Evolutionary conservation across 495 filamentous ascomycete genomes (phyloP), one percentile per base, ranked within the genome.

Genomic region (Hypoxylon subgilvum): DNA sequence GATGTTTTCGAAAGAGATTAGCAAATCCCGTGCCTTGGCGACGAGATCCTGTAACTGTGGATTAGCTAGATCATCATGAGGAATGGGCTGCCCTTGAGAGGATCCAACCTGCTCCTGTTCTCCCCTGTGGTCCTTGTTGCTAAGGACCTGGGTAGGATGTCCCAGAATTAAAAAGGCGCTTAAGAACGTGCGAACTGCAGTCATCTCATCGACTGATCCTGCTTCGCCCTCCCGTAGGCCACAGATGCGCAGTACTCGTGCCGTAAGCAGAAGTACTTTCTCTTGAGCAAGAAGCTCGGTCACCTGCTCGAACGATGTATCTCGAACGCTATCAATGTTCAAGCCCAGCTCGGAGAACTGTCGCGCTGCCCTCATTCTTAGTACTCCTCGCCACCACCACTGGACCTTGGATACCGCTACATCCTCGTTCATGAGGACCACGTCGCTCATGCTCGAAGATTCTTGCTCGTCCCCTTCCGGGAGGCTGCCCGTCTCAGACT

Each of bases 121-220:
- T 44, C 69, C 70, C 62, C 85, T 85, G 10, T 88, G 88, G 58
- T 91, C 86, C 51, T 90, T 90, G 64, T 82, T 87, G 72, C 87
- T 94, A 40, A 98, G 74, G 39, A 97, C 92, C 61, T 95, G 86
- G n/a, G 85, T 79, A 0, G 95, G 91, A 74, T 98, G 94, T 0
- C 91, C 93, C 9, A 96, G 82, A 47, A 98, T 96, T 14, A 98
- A 78, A 74, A 90, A 97, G 32, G 91, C 90, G 69, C 90, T 96
- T 35, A 98, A 76, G 66, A 98, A 97, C 3, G 88, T 96, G 64
- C 92, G 84, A 18, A 92, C 87, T 6, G 88, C 86, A 34, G 90
- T 86, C 74, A 89, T 88, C 58, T 88, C 86, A 40, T 86, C 83
- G 39, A 90, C 77, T 0, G 86, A 84, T 1, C 85, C 87, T 18